Conservation (phyloP, 352 stramenopile genomes). For the Globisporangium perplexum region DNA sequence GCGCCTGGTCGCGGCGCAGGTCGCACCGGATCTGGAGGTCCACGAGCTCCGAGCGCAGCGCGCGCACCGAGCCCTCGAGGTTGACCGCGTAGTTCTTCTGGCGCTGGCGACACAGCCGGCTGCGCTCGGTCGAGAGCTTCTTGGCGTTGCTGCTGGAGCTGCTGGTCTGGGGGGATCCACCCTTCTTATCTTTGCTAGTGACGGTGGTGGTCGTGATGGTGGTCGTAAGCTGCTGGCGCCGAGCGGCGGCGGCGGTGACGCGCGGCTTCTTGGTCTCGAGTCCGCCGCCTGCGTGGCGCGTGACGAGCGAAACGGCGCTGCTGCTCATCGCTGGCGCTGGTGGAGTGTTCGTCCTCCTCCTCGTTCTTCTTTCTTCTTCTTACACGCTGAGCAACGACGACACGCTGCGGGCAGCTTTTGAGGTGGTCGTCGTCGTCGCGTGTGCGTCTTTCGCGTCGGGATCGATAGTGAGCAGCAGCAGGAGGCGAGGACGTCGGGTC, state of each 20-base stretch:
- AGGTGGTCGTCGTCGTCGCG: neutral
- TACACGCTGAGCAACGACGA: neutral
- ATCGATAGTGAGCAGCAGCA: neutral
- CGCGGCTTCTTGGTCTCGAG: neutral
- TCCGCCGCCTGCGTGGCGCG: neutral
- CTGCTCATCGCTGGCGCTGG: neutral
- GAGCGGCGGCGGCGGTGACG: no score
- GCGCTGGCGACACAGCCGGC: constrained; percentile 16
- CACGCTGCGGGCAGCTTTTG: neutral
- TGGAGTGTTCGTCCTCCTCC: neutral
- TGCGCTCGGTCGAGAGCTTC: constrained; percentile 20
- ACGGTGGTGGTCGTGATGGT: no score
- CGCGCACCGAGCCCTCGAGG: constrained; percentile 9
- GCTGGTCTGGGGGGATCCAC: neutral
- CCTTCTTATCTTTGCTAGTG: neutral
- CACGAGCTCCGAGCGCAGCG: constrained; percentile 3
- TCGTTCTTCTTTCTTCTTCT: neutral
- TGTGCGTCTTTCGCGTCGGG: neutral
- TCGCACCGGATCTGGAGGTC: constrained; percentile 4
- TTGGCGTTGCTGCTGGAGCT: constrained; percentile 8
- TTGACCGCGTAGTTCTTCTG: constrained; percentile 16
- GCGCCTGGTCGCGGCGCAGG: constrained; percentile 10
- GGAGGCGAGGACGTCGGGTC: neutral
- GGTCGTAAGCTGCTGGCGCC: no score
- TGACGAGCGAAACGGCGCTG: neutral